Conservation (phyloP, 805 yeast species). For the Diddensiella transvaalensis region DNA sequence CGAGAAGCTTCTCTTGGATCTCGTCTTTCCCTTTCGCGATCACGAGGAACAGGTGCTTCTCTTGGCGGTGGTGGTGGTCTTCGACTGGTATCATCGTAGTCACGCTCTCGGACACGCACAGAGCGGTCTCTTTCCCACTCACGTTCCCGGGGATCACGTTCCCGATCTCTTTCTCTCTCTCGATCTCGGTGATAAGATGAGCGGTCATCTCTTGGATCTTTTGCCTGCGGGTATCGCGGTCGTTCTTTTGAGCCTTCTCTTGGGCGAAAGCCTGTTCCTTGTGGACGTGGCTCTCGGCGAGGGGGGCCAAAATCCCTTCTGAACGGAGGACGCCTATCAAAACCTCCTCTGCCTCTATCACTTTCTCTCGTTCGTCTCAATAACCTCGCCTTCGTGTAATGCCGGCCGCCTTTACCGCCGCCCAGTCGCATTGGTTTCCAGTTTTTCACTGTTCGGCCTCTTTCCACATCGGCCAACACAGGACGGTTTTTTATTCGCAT, state of each 20-base stretch:
- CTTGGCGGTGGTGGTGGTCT: too few species aligned
- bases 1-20: conserved; percentile 9
- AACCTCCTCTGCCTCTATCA: conserved; percentile 16
- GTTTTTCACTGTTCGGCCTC: conserved; percentile 35
- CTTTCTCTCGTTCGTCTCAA: conserved; percentile 17
- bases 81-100: too few species aligned
- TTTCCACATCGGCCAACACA: conserved; percentile 41
- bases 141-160: conserved; percentile 16
- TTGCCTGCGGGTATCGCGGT: too few species aligned
- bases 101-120: conserved; percentile 2
- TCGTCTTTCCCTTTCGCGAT: conserved; percentile 4
- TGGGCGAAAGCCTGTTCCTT: too few species aligned
- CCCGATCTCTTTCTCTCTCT: conserved; percentile 21
- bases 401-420: conserved; percentile 91
- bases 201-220: too few species aligned
- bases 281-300: too few species aligned
- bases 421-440: conserved; percentile 55
- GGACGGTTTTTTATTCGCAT: conserved; percentile 49
- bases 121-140: conserved; percentile 2
- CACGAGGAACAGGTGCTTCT: too few species aligned
- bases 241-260: too few species aligned
- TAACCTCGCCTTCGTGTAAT: conserved; percentile 42
- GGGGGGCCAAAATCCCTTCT: too few species aligned
- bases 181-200: too few species aligned
- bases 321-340: too few species aligned